Base-by-base conservation (phyloP, 2,329 filamentous ascomycete genomes). In the Geosmithia flava region DNA sequence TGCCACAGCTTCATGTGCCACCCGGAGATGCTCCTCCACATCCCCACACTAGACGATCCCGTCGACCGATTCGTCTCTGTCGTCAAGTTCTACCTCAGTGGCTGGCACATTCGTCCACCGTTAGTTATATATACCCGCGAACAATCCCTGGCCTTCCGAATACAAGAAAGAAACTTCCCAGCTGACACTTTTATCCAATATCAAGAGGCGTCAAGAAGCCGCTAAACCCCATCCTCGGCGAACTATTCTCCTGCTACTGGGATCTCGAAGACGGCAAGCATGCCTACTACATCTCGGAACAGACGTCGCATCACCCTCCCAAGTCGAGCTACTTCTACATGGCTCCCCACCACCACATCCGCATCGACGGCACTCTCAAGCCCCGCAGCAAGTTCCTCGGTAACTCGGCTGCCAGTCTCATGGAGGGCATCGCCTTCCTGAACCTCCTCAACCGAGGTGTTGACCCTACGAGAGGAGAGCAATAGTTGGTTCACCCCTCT, bases 241-340 rank as follows among this genome's bases (percentile, higher is more conserved):
- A 98, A 68, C 85, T 85, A 44, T 97, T 90, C 62, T 91, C 88
- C 47, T 90, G 91, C 65, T 96, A 93, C 66, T 98, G 93, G 93
- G 86, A 96, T 56, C 83, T 95, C 53, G 78, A 83, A 15, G 85
- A 94, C 65, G 74, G 82, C 17, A 95, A 87, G 30, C 81, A 80
- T 55, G 91, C 87, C 53, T 98, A 95, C 70, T 98, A 98, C 69
- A 88, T 98, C 56, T 82, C 91, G 45, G 93, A 98, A 67, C 93
- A 98, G 67, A 98, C 93, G 1, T 97, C 90, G 27, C 93, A 98
- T 64, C 93, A 98, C 61, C 93, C 93, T 30, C 93, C 93, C 27
- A 98, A 98, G 70, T 97, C 91, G 44, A 95, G 89, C 67, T 98
- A 98, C 71, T 98, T 98, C 66, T 98, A 95, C 70, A 90, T 95